Percentiles rank a stretch among this genome's conserved stretches.
Conservation (phyloP, 306 rosid genomes). For the Luffa aegyptiaca region DNA sequence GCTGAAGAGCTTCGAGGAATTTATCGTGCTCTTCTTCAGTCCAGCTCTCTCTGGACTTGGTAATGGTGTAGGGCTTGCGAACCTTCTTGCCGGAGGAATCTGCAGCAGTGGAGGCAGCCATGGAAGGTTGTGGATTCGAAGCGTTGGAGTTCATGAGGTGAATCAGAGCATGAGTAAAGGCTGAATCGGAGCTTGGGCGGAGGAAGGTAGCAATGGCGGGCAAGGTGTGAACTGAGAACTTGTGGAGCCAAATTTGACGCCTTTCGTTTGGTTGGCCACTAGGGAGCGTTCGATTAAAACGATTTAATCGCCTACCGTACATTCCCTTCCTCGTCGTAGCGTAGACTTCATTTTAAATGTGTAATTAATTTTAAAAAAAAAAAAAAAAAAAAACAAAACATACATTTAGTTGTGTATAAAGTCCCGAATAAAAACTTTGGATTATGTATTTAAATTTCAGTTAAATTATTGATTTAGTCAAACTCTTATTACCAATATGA, state of each 20-base stretch:
- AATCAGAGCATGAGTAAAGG: background rate
- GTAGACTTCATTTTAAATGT: background rate
- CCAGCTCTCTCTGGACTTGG: slow-evolving; percentile 98
- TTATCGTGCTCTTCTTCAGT: slow-evolving; percentile 91
- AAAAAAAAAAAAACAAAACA: no score
- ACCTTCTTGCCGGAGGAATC: slow-evolving; percentile 75
- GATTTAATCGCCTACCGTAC: slow-evolving; percentile 25
- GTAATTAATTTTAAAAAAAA: background rate
- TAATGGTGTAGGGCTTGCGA: slow-evolving; percentile 86
- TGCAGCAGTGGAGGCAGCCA: slow-evolving; percentile 22
- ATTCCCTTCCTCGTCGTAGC: background rate
- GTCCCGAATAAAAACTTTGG: background rate
- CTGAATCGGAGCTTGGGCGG: background rate
- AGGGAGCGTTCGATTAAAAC: slow-evolving; percentile 16
- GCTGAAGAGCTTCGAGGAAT: slow-evolving; percentile 93
- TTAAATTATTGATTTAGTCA: no score
- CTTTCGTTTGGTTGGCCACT: slow-evolving; percentile 18
- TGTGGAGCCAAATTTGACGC: slow-evolving; percentile 16
- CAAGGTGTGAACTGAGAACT: slow-evolving; percentile 6
- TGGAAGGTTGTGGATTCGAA: slow-evolving; percentile 32
- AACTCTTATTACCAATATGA: no score
- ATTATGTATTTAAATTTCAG: background rate
- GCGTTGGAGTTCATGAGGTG: slow-evolving; percentile 29
- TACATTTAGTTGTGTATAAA: no score
- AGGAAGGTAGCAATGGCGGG: slow-evolving; percentile 18